Conservation (phyloP, 768 basidiomycete species). For the Zangia roseola region DNA sequence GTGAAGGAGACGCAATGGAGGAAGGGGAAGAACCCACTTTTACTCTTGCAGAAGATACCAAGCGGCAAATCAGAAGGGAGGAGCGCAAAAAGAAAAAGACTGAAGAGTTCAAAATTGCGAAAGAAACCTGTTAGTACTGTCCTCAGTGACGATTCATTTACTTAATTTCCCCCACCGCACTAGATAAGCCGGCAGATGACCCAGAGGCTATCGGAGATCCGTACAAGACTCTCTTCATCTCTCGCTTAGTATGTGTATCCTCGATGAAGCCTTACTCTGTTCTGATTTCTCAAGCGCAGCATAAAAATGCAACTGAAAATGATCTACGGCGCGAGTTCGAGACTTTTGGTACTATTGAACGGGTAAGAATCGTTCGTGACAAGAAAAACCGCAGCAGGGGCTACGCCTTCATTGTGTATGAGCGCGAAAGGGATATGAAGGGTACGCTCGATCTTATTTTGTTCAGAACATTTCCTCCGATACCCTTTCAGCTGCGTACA, state of each 20-base stretch:
- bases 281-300: conserved; percentile 46
- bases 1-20: conserved; percentile 67
- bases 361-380: conserved; percentile 90
- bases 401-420: conserved; percentile 97
- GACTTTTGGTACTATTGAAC: conserved; percentile 91
- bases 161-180: conserved; percentile 8
- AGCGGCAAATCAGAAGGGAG: conserved; percentile 74
- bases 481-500: conserved; percentile 75
- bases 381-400: conserved; percentile 84
- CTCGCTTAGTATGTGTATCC: conserved; percentile 65
- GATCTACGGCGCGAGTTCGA: conserved; percentile 96
- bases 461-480: conserved; percentile 17
- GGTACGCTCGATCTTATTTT: conserved; percentile 45
- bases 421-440: conserved; percentile 99
- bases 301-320: conserved; percentile 86
- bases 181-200: conserved; percentile 94
- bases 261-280: background rate
- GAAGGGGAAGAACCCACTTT: conserved; percentile 82
- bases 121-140: conserved; percentile 75
- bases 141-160: background rate
- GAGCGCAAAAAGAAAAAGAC: conserved; percentile 73
- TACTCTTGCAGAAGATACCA: conserved; percentile 81
- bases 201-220: conserved; percentile 91
- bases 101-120: conserved; percentile 76
- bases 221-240: conserved; percentile 97